phyloP scores from a whole-genome alignment of 441 rosid genomes.

The Corymbia citriodora region DNA sequence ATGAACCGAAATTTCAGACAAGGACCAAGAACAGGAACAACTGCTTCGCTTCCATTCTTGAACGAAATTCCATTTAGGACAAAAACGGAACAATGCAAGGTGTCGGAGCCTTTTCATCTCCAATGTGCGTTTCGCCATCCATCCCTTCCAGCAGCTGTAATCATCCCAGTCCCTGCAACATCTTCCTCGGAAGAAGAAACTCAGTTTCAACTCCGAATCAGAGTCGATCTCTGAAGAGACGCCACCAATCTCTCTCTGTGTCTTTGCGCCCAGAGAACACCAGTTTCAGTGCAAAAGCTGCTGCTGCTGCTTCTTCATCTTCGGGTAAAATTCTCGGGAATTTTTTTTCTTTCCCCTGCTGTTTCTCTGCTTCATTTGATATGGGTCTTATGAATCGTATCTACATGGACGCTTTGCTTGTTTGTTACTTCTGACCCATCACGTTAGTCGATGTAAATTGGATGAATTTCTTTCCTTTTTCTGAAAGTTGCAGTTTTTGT shows the following conservation, averaged over 20 bases:
- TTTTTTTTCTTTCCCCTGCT: background rate
- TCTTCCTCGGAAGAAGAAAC: slow-evolving; percentile 8
- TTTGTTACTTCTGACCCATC: background rate
- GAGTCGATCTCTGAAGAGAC: background rate
- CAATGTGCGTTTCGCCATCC: slow-evolving; percentile 7
- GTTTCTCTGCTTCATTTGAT: background rate
- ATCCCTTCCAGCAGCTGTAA: background rate
- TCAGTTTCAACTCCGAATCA: background rate
- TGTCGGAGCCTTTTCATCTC: slow-evolving; percentile 11
- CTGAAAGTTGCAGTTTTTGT: background rate
- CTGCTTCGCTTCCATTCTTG: background rate
- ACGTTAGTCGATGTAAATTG: background rate
- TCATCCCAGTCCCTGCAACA: background rate
- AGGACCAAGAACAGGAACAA: background rate
- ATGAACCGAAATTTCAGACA: background rate
- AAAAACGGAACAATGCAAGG: background rate
- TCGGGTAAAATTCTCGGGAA: slow-evolving; percentile 29
- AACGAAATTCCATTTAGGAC: background rate
- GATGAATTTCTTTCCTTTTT: background rate
- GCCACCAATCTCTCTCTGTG: slow-evolving; percentile 3
- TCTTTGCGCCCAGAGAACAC: slow-evolving; percentile 1
- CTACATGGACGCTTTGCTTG: background rate
- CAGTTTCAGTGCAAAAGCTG: slow-evolving; percentile 22
- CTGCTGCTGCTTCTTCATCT: slow-evolving; percentile 16
- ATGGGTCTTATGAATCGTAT: background rate